Conservation (phyloP, 805 yeast species). For the Wickerhamiella lipophila region DNA sequence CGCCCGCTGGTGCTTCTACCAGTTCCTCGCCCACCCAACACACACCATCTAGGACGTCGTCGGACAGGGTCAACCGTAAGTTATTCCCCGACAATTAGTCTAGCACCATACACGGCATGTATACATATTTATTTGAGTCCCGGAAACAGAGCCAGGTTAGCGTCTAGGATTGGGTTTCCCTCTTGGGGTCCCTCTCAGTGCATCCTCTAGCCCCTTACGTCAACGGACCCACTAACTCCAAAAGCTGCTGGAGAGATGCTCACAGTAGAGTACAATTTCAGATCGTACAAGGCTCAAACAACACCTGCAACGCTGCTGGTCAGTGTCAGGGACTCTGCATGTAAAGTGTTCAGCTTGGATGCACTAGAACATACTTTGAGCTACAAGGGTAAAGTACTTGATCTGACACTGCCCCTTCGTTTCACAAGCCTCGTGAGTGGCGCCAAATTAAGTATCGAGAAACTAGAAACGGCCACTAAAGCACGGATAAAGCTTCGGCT, state of each 20-base stretch:
- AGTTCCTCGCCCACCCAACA: no score
- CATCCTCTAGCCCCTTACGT: no score
- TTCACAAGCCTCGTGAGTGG: conserved; percentile 19
- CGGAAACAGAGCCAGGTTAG: no score
- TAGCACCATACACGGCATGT: no score
- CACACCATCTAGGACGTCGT: background rate
- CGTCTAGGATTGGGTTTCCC: no score
- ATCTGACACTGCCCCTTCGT: conserved; percentile 19
- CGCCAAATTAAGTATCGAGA: conserved; percentile 17
- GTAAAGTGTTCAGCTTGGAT: conserved; percentile 13
- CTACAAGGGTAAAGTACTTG: conserved; percentile 17
- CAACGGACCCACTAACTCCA: no score
- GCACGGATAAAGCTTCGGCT: conserved; percentile 18
- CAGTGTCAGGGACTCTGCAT: conserved; percentile 18
- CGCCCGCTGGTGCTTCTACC: no score
- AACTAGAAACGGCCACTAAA: background rate
- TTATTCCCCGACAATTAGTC: background rate
- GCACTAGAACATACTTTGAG: conserved; percentile 14
- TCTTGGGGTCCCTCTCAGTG: no score
- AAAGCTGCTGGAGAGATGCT: no score
- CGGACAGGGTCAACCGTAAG: conserved; percentile 1
- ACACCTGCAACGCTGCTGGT: conserved; percentile 12
- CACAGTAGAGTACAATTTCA: conserved; percentile 2
- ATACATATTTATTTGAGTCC: no score
- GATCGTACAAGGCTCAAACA: conserved; percentile 7